Percentiles rank a stretch among this genome's conserved stretches.
phyloP scores from a whole-genome alignment of 192 early-diverging fungal species.

The Coemansia sp. region DNA sequence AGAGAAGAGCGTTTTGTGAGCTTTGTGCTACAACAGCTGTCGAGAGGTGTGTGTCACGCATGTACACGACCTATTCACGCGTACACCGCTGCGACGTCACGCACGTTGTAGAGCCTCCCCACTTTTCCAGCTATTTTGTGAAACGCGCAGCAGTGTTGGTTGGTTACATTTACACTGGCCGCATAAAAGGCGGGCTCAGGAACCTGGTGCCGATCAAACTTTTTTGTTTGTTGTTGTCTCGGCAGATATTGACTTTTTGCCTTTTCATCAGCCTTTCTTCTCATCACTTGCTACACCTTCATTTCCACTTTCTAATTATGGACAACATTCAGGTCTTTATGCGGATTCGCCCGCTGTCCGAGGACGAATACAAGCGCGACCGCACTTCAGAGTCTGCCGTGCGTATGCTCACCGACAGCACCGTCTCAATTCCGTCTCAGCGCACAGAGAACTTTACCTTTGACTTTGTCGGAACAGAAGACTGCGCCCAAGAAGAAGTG shows the following conservation, averaged over 20 bases:
- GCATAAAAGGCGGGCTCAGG: neutral
- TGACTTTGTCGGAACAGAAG: conserved; percentile 65
- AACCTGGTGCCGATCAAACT: neutral
- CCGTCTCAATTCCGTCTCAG: conserved; percentile 56
- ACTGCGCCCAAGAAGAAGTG: conserved; percentile 56
- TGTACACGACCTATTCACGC: neutral
- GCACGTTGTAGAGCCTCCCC: neutral
- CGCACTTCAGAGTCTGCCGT: conserved; percentile 49
- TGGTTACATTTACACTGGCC: neutral
- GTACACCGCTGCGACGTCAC: neutral
- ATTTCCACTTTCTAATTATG: conserved; percentile 16
- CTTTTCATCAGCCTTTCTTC: neutral
- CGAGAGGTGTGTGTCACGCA: neutral
- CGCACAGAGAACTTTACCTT: conserved; percentile 67
- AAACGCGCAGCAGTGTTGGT: neutral
- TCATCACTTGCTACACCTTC: neutral
- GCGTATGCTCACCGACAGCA: conserved; percentile 48
- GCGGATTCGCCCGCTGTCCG: conserved; percentile 60
- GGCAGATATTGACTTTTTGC: neutral
- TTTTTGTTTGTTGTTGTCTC: neutral
- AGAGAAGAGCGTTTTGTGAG: neutral
- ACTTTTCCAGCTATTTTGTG: neutral
- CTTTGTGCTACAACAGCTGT: neutral
- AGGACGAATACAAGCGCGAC: conserved; percentile 51
- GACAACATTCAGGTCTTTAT: conserved; percentile 63